Conservation (phyloP, 768 basidiomycete species). For the Leccinum fibrillosum region DNA sequence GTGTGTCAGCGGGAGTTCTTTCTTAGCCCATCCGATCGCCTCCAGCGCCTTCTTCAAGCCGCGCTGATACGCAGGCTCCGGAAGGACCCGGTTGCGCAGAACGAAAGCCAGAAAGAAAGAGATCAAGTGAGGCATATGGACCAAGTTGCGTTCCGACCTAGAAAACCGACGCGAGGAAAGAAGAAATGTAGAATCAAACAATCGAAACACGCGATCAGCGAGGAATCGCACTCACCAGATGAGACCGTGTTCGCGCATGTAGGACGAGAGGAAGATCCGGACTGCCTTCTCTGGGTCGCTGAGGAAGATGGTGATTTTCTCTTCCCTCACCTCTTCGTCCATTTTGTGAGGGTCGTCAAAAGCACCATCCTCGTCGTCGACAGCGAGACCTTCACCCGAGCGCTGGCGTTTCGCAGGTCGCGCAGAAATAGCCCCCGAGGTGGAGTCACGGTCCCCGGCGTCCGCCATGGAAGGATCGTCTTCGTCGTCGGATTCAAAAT, state of each 20-base stretch:
- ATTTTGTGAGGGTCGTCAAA: constrained; percentile 31
- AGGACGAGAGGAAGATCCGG: constrained; percentile 68
- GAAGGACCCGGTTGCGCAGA: constrained; percentile 52
- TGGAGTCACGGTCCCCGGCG: background rate
- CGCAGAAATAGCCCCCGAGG: background rate
- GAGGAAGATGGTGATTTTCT: constrained; percentile 52
- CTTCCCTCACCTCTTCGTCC: constrained; percentile 38
- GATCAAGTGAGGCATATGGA: constrained; percentile 50
- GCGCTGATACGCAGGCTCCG: constrained; percentile 44
- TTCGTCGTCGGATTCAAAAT: constrained; percentile 33
- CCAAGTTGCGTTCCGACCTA: constrained; percentile 49
- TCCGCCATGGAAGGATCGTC: constrained; percentile 15
- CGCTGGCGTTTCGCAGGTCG: constrained; percentile 28
- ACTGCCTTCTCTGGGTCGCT: constrained; percentile 55
- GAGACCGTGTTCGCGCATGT: constrained; percentile 64
- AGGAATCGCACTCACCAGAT: constrained; percentile 49
- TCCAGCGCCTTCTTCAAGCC: constrained; percentile 46
- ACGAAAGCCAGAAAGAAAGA: constrained; percentile 61
- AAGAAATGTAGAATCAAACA: background rate
- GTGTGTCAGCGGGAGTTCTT: constrained; percentile 43
- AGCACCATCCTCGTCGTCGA: constrained; percentile 33
- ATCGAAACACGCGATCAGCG: background rate
- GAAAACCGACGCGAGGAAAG: background rate
- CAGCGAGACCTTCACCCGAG: constrained; percentile 7
- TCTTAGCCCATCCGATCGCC: constrained; percentile 37